Evolutionary conservation across 768 basidiomycete genomes (phyloP).

Genomic region (Lentinula sp.): DNA sequence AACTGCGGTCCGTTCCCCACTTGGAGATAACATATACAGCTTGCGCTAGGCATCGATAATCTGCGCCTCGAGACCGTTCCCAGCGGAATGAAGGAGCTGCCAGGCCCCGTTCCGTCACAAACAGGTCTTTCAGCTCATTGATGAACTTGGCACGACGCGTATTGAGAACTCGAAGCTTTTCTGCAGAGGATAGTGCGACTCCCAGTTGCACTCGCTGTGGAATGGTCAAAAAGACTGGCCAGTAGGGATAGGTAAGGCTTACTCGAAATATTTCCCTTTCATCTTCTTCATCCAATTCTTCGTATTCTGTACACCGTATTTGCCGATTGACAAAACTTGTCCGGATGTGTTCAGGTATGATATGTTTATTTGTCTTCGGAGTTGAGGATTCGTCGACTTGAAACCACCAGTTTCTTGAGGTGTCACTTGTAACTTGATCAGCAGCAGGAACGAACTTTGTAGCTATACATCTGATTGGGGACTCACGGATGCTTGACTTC

Average conservation of each 20-base stretch:
- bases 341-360: slow-evolving; percentile 30
- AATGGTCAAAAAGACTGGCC: not conserved
- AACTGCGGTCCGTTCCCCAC: not conserved
- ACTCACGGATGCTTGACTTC: slow-evolving; percentile 2
- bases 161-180: slow-evolving; percentile 42
- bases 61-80: slow-evolving; percentile 25
- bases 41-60: slow-evolving; percentile 26
- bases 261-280: slow-evolving; percentile 47
- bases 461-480: not conserved
- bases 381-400: slow-evolving; percentile 11
- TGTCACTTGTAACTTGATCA: not conserved
- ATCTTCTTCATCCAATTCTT: slow-evolving; percentile 26
- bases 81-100: slow-evolving; percentile 14
- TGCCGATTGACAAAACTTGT: slow-evolving; percentile 44
- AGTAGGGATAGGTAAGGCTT: not conserved
- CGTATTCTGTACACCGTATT: slow-evolving; percentile 47
- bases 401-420: slow-evolving; percentile 30
- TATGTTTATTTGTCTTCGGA: slow-evolving; percentile 1
- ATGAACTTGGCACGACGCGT: slow-evolving; percentile 35
- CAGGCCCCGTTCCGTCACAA: slow-evolving; percentile 19
- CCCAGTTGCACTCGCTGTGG: slow-evolving; percentile 44
- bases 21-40: not conserved
- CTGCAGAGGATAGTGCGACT: slow-evolving; percentile 46
- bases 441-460: not conserved
- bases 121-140: slow-evolving; percentile 28